phyloP scores from a whole-genome alignment of 2,329 filamentous ascomycete genomes.

The Aureobasidium sp. region DNA sequence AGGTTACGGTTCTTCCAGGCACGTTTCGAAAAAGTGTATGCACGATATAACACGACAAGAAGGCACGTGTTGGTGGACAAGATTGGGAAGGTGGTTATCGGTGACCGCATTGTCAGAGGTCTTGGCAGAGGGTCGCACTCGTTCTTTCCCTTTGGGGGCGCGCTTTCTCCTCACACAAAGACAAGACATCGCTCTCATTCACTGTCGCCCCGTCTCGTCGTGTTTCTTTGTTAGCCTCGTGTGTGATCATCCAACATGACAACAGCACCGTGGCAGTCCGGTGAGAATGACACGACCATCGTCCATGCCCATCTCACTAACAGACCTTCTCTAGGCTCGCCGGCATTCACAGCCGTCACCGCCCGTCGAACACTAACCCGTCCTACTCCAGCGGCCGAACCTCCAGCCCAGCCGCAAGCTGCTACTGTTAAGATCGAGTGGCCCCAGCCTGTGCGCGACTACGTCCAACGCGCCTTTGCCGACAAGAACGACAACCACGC shows the following conservation, averaged over 20 bases:
- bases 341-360: constrained; percentile 39
- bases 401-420: constrained; percentile 16
- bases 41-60: not conserved
- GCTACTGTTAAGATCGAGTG: constrained; percentile 57
- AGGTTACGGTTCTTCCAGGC: not conserved
- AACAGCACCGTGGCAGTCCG: constrained; percentile 12
- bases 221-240: constrained; percentile 12
- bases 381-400: constrained; percentile 15
- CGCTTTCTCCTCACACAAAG: not conserved
- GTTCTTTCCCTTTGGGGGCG: not conserved
- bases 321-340: constrained; percentile 18
- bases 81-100: not conserved
- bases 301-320: not conserved
- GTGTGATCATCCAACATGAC: constrained; percentile 8
- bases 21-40: not conserved
- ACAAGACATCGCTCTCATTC: constrained; percentile 7
- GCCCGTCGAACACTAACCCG: constrained; percentile 33
- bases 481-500: constrained; percentile 42
- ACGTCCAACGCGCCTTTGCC: constrained; percentile 84
- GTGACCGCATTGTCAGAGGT: not conserved
- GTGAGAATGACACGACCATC: not conserved
- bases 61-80: not conserved
- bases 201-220: constrained; percentile 14
- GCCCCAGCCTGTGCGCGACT: constrained; percentile 72
- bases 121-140: not conserved